Percentiles rank a stretch among this genome's conserved stretches.
phyloP scores from a whole-genome alignment of 2,329 filamentous ascomycete species.

The Xylariaceae sp. region DNA sequence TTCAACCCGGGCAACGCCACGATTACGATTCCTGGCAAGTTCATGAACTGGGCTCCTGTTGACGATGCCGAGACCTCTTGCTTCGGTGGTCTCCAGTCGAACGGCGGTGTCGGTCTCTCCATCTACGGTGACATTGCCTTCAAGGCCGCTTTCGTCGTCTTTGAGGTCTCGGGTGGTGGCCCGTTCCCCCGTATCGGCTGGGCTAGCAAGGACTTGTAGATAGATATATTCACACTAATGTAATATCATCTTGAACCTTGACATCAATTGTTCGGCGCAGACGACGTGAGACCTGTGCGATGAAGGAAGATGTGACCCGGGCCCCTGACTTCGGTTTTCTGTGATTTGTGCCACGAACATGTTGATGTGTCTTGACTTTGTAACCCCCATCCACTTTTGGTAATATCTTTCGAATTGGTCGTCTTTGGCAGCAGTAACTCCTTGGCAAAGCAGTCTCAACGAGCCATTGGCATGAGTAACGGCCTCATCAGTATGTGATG shows the following conservation, averaged over 20 bases:
- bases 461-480: too few relatives aligned
- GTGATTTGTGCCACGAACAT: not conserved
- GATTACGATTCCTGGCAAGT: conserved; percentile 45
- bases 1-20: conserved; percentile 45
- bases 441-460: too few relatives aligned
- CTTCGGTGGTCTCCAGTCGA: conserved; percentile 60
- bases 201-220: conserved; percentile 32
- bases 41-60: conserved; percentile 44
- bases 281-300: not conserved
- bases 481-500: too few relatives aligned
- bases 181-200: conserved; percentile 41
- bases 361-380: too few relatives aligned
- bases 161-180: conserved; percentile 36
- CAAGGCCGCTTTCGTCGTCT: conserved; percentile 60
- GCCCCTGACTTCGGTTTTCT: not conserved
- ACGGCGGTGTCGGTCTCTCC: conserved; percentile 37
- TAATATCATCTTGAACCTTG: not conserved
- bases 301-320: not conserved
- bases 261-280: not conserved
- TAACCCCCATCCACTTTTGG: too few relatives aligned
- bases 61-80: conserved; percentile 41
- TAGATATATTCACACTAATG: not conserved
- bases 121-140: conserved; percentile 64
- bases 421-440: too few relatives aligned
- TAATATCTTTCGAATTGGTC: too few relatives aligned